A percentile compares a stretch with the other conserved stretches of the same genome.
Conservation (phyloP, 148 eudicot genomes). For the Heliamphora exappendiculata region DNA sequence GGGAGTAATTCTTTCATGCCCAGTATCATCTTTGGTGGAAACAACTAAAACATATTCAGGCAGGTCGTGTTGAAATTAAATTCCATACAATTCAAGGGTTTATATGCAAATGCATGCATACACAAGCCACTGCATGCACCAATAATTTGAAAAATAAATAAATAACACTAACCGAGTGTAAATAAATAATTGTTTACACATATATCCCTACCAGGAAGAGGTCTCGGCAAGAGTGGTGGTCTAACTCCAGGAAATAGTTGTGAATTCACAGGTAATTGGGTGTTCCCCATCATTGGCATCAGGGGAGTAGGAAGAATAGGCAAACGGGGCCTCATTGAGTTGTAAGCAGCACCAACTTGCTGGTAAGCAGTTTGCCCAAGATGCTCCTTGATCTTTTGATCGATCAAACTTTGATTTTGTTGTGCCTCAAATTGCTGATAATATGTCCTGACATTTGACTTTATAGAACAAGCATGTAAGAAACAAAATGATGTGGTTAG, state of each 20-base stretch:
- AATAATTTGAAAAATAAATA: background rate
- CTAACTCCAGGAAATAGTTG: conserved; percentile 51
- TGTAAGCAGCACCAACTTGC: conserved; percentile 61
- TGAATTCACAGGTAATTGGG: conserved; percentile 32
- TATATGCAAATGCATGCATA: background rate
- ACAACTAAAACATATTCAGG: background rate
- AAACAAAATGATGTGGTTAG: background rate
- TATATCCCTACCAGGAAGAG: conserved; percentile 15
- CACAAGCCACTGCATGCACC: conserved; percentile 1
- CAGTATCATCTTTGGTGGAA: background rate
- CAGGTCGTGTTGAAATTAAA: background rate
- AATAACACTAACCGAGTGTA: background rate
- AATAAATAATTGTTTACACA: background rate
- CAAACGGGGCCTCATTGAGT: conserved; percentile 41
- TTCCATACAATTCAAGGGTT: background rate
- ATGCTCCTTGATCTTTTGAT: conserved; percentile 89
- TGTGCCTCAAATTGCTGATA: conserved; percentile 91
- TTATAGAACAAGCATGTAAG: conserved; percentile 5
- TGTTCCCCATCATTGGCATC: conserved; percentile 41
- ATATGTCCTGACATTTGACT: conserved; percentile 75
- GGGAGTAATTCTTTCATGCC: background rate
- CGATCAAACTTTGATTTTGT: conserved; percentile 75
- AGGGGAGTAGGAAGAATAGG: conserved; percentile 59
- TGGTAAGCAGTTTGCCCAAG: conserved; percentile 60
- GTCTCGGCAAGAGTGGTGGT: conserved; percentile 72